Evolutionary conservation across 495 filamentous ascomycete genomes (phyloP).

Genomic region (Penicillium verhagenii): DNA sequence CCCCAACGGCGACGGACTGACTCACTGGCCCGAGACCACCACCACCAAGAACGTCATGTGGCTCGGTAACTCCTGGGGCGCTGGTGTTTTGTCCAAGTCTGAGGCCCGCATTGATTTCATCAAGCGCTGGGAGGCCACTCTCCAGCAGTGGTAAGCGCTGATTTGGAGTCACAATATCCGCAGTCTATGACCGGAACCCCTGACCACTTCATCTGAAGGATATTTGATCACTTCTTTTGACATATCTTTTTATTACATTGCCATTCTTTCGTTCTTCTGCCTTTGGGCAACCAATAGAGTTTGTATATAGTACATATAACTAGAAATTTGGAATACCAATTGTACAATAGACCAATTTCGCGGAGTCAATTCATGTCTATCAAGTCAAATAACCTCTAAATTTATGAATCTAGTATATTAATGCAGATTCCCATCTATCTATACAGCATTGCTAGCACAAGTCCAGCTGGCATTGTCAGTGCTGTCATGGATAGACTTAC

Average conservation of each 20-base stretch:
- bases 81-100: neutral
- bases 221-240: too few relatives aligned
- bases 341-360: neutral
- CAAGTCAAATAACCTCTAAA: neutral
- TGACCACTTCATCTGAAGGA: neutral
- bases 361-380: neutral
- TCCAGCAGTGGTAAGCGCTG: neutral
- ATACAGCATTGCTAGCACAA: slow-evolving; percentile 27
- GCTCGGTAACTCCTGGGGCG: neutral
- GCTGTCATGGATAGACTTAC: slow-evolving; percentile 35
- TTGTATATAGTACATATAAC: neutral
- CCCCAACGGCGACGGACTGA: slow-evolving; percentile 17
- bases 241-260: neutral
- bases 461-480: slow-evolving; percentile 31
- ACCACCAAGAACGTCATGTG: neutral
- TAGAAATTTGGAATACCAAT: neutral
- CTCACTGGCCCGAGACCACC: neutral
- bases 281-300: neutral
- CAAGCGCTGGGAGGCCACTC: slow-evolving; percentile 1
- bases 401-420: too few relatives aligned
- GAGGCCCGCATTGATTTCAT: neutral
- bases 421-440: neutral
- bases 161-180: neutral
- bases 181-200: neutral
- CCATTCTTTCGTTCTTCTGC: neutral